Conservation (phyloP, 2,329 filamentous ascomycete genomes). For the Apiospora kogelbergensis region DNA sequence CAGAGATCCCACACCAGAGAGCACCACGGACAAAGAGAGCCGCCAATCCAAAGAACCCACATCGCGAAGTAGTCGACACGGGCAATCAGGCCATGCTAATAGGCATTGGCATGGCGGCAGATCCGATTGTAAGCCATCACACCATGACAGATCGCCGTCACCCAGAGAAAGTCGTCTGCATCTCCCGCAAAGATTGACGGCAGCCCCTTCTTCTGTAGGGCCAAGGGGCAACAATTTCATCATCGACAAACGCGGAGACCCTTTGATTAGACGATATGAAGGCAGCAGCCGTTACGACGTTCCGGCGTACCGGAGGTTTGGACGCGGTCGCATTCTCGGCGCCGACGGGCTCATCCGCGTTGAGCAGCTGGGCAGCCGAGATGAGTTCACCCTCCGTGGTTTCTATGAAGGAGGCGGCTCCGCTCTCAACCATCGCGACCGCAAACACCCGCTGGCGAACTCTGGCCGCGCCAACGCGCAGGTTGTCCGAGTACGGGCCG, state of each 20-base stretch:
- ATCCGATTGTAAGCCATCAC: neutral
- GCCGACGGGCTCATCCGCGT: conserved; percentile 60
- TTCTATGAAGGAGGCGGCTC: conserved; percentile 41
- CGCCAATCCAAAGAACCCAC: conserved; percentile 7
- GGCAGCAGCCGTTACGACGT: conserved; percentile 70
- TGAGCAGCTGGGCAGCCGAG: conserved; percentile 61
- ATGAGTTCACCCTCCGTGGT: conserved; percentile 52
- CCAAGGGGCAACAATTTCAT: conserved; percentile 41
- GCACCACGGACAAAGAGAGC: conserved; percentile 4
- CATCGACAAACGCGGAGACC: conserved; percentile 75
- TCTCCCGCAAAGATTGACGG: neutral
- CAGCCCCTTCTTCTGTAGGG: neutral
- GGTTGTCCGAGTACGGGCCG: conserved; percentile 40
- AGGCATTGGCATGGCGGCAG: neutral
- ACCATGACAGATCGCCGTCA: neutral
- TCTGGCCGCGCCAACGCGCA: conserved; percentile 37
- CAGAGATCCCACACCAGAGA: neutral
- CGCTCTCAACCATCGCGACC: conserved; percentile 38
- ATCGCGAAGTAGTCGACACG: neutral
- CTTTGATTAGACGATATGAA: conserved; percentile 73
- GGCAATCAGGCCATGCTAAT: neutral
- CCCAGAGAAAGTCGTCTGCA: neutral
- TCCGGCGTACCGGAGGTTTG: conserved; percentile 68
- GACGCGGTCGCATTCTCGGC: conserved; percentile 71
- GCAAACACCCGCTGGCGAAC: conserved; percentile 48